These are phyloP conservation scores for Sporothrix curviconia DNA, from an alignment of 2,329 filamentous ascomycete species.

Conservation along the genomic window DNA sequence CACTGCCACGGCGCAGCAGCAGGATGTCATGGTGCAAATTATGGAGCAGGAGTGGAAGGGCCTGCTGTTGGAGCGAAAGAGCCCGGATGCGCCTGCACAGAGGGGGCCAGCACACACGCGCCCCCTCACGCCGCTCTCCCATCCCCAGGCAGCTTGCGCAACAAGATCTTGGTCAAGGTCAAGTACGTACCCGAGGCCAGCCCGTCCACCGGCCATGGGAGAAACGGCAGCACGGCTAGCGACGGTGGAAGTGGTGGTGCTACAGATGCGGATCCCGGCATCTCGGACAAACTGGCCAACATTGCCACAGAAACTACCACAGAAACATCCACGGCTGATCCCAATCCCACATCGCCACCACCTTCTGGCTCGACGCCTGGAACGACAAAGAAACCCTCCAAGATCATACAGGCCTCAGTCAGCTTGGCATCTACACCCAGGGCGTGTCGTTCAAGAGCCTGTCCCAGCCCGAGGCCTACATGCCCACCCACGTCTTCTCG, in stretches of 20 bases:
- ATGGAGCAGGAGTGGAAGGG: conserved; percentile 80
- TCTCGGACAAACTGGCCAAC: conserved; percentile 4
- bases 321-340: not conserved
- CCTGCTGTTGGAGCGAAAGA: conserved; percentile 53
- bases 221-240: conserved; percentile 2
- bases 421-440: conserved; percentile 74
- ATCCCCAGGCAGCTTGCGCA: conserved; percentile 60
- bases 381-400: conserved; percentile 46
- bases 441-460: conserved; percentile 78
- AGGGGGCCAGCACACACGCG: no score
- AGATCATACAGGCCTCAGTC: conserved; percentile 69
- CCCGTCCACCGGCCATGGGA: conserved; percentile 14
- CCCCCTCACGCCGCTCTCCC: conserved; percentile 49
- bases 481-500: conserved; percentile 64
- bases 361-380: no score
- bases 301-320: not conserved
- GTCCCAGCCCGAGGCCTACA: conserved; percentile 60
- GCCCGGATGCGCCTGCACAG: no score
- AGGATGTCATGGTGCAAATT: conserved; percentile 84
- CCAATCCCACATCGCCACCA: conserved; percentile 20
- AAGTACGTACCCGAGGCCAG: conserved; percentile 52
- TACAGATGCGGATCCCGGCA: not conserved
- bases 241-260: not conserved
- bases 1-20: conserved; percentile 75
- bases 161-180: conserved; percentile 80